Base-by-base conservation (phyloP, 495 filamentous ascomycete genomes). In the Xylaria scruposa region DNA sequence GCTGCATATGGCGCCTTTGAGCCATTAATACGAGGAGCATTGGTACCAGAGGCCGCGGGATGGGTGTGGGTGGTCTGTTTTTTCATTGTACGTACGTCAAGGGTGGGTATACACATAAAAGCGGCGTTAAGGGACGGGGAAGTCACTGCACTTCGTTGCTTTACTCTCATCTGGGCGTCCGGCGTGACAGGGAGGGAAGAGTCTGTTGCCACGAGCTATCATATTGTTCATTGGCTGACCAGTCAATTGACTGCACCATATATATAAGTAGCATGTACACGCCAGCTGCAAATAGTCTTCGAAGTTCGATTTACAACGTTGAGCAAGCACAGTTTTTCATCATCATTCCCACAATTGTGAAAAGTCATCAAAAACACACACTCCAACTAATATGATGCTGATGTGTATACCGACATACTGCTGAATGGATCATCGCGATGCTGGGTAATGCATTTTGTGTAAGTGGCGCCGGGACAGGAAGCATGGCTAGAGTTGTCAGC, bases 91-190 rank as follows among this genome's bases (percentile, higher is more conserved):
- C 64, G 76, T 78, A 74, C 71, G 69, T 76, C 72, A 63, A 33
- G 70, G 75, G 68, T 70, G 74, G 77, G 77, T 72, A 77, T 78
- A 80, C 75, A 79, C 74, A 79, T 78, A 79, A 78, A 78, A 81
- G 78, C 69, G 79, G 79, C 75, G 76, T 80, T 79, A 8, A 60
- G 31, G 65, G 49, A 67, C 4, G n/a, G 38, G 64, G 75, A 53
- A 33, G 65, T 36, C 33, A 29, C 21, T 54, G 56, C 67, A 63
- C 54, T 73, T 24, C 59, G 47, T 63, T 70, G 70, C 47, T 75
- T 60, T 75, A 19, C 38, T 60, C 53, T 60, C 53, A 44, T 49
- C 29, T 7, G 2, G 77, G 77, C 76, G 77, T 79, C 72, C 63
- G 36, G 60, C 33, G 60, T 29, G 38, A 21, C 2, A 15, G 6